Evolutionary conservation across 169 alveolate genomes (phyloP).

Genomic region (Babesia caballi): DNA sequence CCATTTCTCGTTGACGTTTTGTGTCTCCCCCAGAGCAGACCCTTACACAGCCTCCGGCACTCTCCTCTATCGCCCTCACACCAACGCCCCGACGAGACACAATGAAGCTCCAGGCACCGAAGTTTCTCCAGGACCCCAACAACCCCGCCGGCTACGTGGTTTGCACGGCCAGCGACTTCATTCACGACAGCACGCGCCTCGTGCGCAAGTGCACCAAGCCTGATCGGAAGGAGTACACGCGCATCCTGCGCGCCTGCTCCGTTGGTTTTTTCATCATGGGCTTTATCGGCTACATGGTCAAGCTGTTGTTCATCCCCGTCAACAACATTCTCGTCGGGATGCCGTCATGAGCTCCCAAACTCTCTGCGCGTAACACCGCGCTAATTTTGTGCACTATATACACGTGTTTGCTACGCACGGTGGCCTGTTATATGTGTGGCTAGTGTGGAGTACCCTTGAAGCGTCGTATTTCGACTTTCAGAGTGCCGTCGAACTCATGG

Average conservation of each 20-base stretch:
- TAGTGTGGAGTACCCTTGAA: too few relatives aligned
- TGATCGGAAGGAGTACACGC: constrained; percentile 86
- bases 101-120: constrained; percentile 67
- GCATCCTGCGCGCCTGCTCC: constrained; percentile 86
- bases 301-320: constrained; percentile 92
- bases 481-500: too few relatives aligned
- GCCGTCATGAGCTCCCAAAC: constrained; percentile 24
- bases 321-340: constrained; percentile 88
- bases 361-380: background rate
- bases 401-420: too few relatives aligned
- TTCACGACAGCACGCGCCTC: constrained; percentile 87
- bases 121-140: constrained; percentile 72
- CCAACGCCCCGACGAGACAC: background rate
- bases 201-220: constrained; percentile 93
- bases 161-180: constrained; percentile 79
- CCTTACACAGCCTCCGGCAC: too few relatives aligned
- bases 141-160: constrained; percentile 81
- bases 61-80: too few relatives aligned
- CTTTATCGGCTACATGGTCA: constrained; percentile 90
- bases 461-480: too few relatives aligned
- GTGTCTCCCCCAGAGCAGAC: too few relatives aligned
- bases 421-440: too few relatives aligned
- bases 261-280: constrained; percentile 94
- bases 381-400: too few relatives aligned
- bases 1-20: too few relatives aligned